Conservation (phyloP, 176 grass and related monocot genomes). For the Bothriochloa decipiens region DNA sequence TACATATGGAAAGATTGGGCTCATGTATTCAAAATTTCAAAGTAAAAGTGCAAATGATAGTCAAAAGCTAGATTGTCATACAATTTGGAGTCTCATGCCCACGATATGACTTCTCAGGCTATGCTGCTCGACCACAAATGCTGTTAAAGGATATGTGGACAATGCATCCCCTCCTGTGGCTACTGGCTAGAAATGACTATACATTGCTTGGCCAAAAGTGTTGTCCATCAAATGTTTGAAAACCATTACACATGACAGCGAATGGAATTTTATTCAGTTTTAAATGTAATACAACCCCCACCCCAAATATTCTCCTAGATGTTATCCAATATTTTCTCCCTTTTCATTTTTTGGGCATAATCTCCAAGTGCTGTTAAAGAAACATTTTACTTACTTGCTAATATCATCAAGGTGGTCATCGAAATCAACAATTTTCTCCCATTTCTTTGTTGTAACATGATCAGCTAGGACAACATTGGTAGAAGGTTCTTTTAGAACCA, state of each 20-base stretch:
- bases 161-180: neutral
- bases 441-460: conserved; percentile 83
- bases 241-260: neutral
- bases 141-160: neutral
- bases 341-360: neutral
- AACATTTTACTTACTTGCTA: conserved; percentile 82
- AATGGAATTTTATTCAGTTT: neutral
- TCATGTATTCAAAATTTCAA: neutral
- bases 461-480: conserved; percentile 79
- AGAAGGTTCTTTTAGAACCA: conserved; percentile 85
- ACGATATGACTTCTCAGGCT: neutral
- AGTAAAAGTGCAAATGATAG: neutral
- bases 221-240: neutral
- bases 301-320: neutral
- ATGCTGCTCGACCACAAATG: neutral
- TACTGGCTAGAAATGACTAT: neutral
- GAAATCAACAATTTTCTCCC: conserved; percentile 88
- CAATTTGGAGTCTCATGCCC: neutral
- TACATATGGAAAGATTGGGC: neutral
- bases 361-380: neutral
- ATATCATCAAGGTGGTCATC: conserved; percentile 99
- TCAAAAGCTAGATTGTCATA: neutral
- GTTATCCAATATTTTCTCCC: neutral
- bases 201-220: neutral
- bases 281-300: neutral